Evolutionary conservation across 805 yeast species (phyloP).

Genomic region (Saturnispora quitensis): DNA sequence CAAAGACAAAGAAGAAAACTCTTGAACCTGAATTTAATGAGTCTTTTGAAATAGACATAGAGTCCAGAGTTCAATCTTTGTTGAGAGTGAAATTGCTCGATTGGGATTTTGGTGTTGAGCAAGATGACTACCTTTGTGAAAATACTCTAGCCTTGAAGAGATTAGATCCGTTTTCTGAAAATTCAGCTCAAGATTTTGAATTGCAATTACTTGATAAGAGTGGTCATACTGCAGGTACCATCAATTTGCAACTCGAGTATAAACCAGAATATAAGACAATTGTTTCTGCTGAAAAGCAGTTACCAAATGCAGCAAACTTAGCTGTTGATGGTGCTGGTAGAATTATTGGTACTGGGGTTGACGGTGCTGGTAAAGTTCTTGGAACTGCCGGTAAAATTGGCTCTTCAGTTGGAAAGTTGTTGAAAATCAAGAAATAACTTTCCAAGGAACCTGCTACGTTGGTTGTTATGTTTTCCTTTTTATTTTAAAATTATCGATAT

Average conservation of each 20-base stretch:
- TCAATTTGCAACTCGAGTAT: constrained; percentile 52
- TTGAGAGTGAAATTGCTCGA: constrained; percentile 58
- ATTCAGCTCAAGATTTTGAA: constrained; percentile 40
- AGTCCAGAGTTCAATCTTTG: constrained; percentile 52
- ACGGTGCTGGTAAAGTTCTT: constrained; percentile 33
- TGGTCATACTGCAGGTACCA: constrained; percentile 53
- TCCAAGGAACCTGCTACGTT: not conserved
- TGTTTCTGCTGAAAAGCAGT: constrained; percentile 32
- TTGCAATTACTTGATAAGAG: constrained; percentile 39
- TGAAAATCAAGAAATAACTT: constrained; percentile 20
- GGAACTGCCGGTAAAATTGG: constrained; percentile 45
- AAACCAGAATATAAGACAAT: constrained; percentile 55
- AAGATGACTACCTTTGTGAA: constrained; percentile 73
- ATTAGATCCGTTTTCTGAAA: constrained; percentile 45
- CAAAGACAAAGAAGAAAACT: constrained; percentile 78
- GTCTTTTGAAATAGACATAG: constrained; percentile 42
- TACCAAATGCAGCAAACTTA: constrained; percentile 30
- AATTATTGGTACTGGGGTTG: constrained; percentile 34
- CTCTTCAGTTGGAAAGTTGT: constrained; percentile 24
- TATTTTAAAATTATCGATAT: not conserved
- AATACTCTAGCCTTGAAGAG: constrained; percentile 48
- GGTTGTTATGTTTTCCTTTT: not conserved
- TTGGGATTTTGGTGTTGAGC: constrained; percentile 90
- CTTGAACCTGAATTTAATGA: constrained; percentile 90
- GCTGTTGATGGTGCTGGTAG: constrained; percentile 41